Conservation (phyloP, 176 grass and related monocot species). For the Oryza coarctata region DNA sequence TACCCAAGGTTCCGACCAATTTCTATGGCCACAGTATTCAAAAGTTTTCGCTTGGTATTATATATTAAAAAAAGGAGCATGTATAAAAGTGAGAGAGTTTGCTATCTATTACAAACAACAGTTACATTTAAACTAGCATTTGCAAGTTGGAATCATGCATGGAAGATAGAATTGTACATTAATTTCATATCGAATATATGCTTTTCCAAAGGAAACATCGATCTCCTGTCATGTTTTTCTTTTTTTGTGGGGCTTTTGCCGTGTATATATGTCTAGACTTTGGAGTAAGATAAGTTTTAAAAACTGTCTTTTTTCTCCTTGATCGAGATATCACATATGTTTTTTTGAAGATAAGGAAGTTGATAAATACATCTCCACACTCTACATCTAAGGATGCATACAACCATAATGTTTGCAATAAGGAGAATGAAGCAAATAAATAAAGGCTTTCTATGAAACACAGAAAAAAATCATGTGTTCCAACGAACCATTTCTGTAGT, state of each 20-base stretch:
- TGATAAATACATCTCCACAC: not conserved
- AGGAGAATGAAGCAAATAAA: not conserved
- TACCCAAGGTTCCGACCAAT: conserved; percentile 29
- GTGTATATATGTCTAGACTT: not conserved
- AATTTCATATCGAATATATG: not conserved
- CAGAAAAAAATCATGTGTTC: too few relatives aligned
- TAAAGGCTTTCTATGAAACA: not conserved
- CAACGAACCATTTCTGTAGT: not conserved
- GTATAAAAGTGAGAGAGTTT: not conserved
- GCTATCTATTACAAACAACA: not conserved
- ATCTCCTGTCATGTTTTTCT: not conserved
- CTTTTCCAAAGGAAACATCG: not conserved
- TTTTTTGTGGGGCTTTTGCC: not conserved
- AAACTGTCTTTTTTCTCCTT: not conserved
- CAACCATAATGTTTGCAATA: not conserved
- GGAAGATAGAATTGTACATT: not conserved
- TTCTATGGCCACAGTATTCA: conserved; percentile 13
- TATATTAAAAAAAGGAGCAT: too few relatives aligned
- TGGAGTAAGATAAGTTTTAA: not conserved
- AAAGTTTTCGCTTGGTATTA: not conserved
- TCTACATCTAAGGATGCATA: too few relatives aligned
- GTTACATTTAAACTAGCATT: not conserved
- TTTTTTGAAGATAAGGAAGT: not conserved
- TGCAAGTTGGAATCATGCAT: not conserved
- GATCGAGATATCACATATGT: not conserved